Conservation (phyloP, 257 asterid species). For the Gynochthodes officinalis region DNA sequence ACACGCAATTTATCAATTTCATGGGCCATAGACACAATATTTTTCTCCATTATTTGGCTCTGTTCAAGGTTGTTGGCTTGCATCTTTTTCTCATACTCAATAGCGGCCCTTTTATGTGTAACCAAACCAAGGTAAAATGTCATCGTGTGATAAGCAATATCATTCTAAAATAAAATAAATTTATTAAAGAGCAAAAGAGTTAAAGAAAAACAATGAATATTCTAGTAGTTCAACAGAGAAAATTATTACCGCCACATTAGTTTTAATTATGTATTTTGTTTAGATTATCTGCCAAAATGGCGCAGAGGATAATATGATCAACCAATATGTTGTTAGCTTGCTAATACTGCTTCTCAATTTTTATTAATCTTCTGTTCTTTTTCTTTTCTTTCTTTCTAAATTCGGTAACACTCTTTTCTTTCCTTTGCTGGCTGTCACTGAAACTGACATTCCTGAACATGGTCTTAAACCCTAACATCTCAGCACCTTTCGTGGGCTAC, state of each 20-base stretch:
- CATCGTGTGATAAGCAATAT: not conserved
- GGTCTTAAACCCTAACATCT: not conserved
- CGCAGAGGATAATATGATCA: not conserved
- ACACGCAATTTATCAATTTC: slow-evolving; percentile 62
- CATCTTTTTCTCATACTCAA: slow-evolving; percentile 73
- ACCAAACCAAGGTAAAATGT: slow-evolving; percentile 15
- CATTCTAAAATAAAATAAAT: not conserved
- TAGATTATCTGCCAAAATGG: not conserved
- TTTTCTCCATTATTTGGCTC: slow-evolving; percentile 69
- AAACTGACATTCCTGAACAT: not conserved
- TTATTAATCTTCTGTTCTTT: not conserved
- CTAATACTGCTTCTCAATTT: not conserved
- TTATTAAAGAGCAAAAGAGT: not conserved
- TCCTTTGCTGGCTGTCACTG: not conserved
- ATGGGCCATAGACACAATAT: slow-evolving; percentile 45
- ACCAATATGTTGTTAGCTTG: not conserved
- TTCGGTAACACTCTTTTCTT: not conserved
- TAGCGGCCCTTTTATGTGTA: slow-evolving; percentile 55
- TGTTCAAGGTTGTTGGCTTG: slow-evolving; percentile 40
- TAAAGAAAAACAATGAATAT: not conserved
- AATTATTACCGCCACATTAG: not conserved
- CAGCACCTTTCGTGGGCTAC: not conserved
- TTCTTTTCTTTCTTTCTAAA: not conserved
- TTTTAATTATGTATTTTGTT: not conserved
- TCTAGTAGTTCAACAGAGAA: not conserved